Evolutionary conservation across 139 green algal species (phyloP), one percentile per base, ranked within the genome.

Genomic region (Coelastrella sp.): DNA sequence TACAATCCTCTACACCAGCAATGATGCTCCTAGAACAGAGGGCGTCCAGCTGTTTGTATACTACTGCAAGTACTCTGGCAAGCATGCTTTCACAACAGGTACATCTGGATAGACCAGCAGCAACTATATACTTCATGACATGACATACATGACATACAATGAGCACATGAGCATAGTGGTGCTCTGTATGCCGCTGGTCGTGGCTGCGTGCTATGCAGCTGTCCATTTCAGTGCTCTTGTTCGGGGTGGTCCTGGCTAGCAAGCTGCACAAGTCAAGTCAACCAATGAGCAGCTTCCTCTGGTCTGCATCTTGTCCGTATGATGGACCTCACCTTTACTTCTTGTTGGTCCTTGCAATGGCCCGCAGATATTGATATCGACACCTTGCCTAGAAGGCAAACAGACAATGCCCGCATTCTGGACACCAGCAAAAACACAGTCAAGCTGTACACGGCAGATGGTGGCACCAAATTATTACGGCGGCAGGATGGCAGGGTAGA

Each of bases 61-160:
- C 84, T 97, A 98, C 91, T 98, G 96, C 92, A 97, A 97, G 81
- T 96, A 96, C 92, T 97, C 94, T 66, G 96, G 96, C 57, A 94
- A 95, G 60, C 95, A 97, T 81, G 96, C 95, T 4, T 94, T 98
- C 81, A 98, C 94, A 5, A 97, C 95, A 87, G 94, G 94, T 96
- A 20, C 12, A n/a, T 72, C 35, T 49, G 35, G 35, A 49, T 49
- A 49, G 35, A 49, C 4, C 63, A 70, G 63, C 63, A 70, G 11
- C 63, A 5, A 49, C 35, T 49, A 49, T 49, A 49, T 49, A 49
- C 35, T 49, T 49, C 35, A 49, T 49, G 35, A 49, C 35, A 49
- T 49, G 35, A 49, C 35, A 49, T 49, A 49, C 35, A 49, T 49
- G 35, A 49, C 35, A 49, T 49, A 49, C 17, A 73, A 27, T 22